Conservation (phyloP, 2,329 filamentous ascomycete genomes). For the Penicillium capsulatum region DNA sequence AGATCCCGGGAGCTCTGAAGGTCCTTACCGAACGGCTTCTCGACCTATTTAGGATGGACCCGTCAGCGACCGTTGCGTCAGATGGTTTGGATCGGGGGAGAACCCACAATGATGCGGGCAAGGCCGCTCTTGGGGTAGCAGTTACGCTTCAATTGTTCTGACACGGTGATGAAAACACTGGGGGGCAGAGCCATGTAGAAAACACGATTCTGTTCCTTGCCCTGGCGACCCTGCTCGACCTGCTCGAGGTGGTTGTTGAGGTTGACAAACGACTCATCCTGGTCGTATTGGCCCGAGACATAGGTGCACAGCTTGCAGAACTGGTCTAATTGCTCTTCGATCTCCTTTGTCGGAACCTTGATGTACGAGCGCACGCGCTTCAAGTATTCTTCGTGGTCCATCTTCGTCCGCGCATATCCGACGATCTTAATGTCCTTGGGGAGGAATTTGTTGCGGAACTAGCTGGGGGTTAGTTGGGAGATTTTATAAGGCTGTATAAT, state of each 20-base stretch:
- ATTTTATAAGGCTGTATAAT: background rate
- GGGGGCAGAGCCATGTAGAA: conserved; percentile 99
- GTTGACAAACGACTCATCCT: conserved; percentile 86
- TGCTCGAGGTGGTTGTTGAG: conserved; percentile 82
- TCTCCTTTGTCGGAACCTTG: conserved; percentile 96
- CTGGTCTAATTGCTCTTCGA: conserved; percentile 88
- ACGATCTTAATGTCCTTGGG: conserved; percentile 93
- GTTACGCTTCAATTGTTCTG: conserved; percentile 93
- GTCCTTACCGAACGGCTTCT: conserved; percentile 99
- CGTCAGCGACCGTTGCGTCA: background rate
- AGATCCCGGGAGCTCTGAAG: conserved; percentile 89
- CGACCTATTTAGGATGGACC: conserved; percentile 58
- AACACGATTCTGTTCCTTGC: conserved; percentile 77
- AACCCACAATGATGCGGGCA: conserved; percentile 82
- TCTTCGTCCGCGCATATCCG: conserved; percentile 98
- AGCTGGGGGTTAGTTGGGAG: conserved; percentile 18
- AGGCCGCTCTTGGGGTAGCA: conserved; percentile 91
- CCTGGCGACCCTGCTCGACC: conserved; percentile 69
- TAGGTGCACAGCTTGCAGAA: conserved; percentile 89
- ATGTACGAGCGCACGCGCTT: conserved; percentile 95
- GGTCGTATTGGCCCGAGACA: conserved; percentile 94
- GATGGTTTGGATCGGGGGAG: background rate
- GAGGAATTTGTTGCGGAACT: conserved; percentile 99
- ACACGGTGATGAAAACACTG: conserved; percentile 96
- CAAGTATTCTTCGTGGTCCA: conserved; percentile 95